These are phyloP conservation scores for Neckera pumila DNA, from an alignment of 225 moss, liverwort and hornwort genomes.

Conservation along the genomic window DNA sequence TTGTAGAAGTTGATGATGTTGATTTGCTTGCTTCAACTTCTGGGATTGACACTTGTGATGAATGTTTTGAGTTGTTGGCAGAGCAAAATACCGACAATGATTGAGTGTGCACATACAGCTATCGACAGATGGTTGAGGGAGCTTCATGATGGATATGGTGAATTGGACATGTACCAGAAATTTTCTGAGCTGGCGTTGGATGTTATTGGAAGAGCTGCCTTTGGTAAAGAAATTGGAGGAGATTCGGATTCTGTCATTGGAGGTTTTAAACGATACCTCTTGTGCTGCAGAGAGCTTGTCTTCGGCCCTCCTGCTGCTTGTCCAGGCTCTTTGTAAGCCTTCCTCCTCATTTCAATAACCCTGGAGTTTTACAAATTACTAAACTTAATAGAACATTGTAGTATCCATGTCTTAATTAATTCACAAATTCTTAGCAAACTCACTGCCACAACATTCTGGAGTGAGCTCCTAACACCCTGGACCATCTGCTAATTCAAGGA, in stretches of 20 bases:
- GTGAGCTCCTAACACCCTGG: neutral
- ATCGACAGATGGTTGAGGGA: constrained; percentile 49
- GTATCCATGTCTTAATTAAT: neutral
- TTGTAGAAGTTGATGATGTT: neutral
- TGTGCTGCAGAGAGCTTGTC: constrained; percentile 55
- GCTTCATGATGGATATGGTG: constrained; percentile 35
- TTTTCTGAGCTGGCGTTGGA: constrained; percentile 61
- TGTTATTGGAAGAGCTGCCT: constrained; percentile 52
- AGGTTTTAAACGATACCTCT: constrained; percentile 61
- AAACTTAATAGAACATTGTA: neutral
- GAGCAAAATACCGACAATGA: constrained; percentile 66
- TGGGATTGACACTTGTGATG: neutral
- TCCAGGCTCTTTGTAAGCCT: constrained; percentile 58
- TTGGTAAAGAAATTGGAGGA: constrained; percentile 35
- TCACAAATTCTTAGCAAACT: neutral
- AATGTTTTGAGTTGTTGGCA: constrained; percentile 1
- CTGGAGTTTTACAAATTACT: neutral
- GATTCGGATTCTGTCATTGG: constrained; percentile 20
- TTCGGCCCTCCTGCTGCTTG: constrained; percentile 70
- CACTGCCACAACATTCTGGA: neutral
- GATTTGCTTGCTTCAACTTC: neutral
- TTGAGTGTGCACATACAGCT: constrained; percentile 41
- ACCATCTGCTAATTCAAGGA: neutral
- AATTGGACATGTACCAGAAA: constrained; percentile 57
- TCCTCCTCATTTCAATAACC: neutral